phyloP scores from a whole-genome alignment of 116 monocot species.

The Papilionanthe hybrid region DNA sequence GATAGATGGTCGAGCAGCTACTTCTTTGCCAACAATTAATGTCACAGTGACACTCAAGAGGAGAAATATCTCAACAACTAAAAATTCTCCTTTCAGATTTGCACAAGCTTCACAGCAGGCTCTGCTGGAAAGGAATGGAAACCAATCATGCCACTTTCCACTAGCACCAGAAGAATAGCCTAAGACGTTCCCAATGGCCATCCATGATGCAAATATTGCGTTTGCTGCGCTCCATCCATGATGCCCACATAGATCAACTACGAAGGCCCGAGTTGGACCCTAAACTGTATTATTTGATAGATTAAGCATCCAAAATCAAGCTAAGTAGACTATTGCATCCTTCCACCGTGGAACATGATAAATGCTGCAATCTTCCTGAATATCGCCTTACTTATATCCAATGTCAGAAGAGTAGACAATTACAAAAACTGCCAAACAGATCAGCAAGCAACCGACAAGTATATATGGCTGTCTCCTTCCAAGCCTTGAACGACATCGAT shows the following conservation, averaged over 20 bases:
- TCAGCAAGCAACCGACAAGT: too few species aligned
- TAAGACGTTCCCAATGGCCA: conserved; percentile 64
- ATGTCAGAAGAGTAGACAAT: conserved; percentile 62
- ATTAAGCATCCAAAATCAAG: conserved; percentile 62
- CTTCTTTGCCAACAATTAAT: conserved; percentile 30
- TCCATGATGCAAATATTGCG: conserved; percentile 65
- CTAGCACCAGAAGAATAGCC: conserved; percentile 65
- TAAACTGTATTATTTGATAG: conserved; percentile 64
- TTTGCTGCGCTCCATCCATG: conserved; percentile 48
- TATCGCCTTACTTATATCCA: conserved; percentile 48
- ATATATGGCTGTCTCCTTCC: too few species aligned
- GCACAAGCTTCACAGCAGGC: conserved; percentile 74
- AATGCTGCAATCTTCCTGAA: conserved; percentile 53
- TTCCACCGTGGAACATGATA: conserved; percentile 49
- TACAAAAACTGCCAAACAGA: too few species aligned
- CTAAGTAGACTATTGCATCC: conserved; percentile 42
- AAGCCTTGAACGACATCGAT: too few species aligned
- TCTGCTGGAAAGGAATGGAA: conserved; percentile 50
- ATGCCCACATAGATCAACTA: conserved; percentile 56
- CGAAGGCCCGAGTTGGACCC: conserved; percentile 63
- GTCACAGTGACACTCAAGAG: conserved; percentile 33
- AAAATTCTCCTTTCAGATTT: conserved; percentile 66
- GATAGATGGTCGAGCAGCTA: conserved; percentile 3
- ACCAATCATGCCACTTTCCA: conserved; percentile 62
- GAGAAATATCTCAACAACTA: conserved; percentile 57